Conservation (phyloP, 768 basidiomycete genomes). For the Russula sp. region DNA sequence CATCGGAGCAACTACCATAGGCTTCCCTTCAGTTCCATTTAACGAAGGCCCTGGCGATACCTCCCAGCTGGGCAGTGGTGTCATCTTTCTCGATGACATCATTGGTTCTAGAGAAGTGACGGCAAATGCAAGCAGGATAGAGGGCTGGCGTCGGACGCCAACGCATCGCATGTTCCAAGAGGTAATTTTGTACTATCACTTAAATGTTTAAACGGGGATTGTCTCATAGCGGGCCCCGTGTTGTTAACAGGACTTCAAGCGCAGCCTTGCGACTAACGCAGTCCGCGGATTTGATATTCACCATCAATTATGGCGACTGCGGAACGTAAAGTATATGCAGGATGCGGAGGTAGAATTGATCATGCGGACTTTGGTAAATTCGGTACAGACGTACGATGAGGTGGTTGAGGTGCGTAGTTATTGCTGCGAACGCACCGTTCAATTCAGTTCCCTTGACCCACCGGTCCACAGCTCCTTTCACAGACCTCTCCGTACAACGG, state of each 20-base stretch:
- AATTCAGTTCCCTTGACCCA: slow-evolving; percentile 6
- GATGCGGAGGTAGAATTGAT: slow-evolving; percentile 76
- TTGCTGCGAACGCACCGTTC: slow-evolving; percentile 2
- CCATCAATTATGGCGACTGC: slow-evolving; percentile 82
- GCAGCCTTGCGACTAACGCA: slow-evolving; percentile 49
- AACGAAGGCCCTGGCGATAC: slow-evolving; percentile 42
- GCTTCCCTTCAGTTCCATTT: slow-evolving; percentile 60
- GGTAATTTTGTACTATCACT: slow-evolving; percentile 42
- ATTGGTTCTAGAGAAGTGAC: slow-evolving; percentile 65
- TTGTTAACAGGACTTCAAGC: slow-evolving; percentile 69
- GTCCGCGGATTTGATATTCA: slow-evolving; percentile 80
- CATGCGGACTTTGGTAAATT: slow-evolving; percentile 67
- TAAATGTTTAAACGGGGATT: not conserved
- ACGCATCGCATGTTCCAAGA: slow-evolving; percentile 69
- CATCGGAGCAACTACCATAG: slow-evolving; percentile 68
- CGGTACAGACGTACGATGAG: slow-evolving; percentile 79
- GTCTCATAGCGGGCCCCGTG: slow-evolving; percentile 7
- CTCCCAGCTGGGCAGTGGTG: slow-evolving; percentile 72
- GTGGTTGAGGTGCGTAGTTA: slow-evolving; percentile 73
- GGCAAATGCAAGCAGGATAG: slow-evolving; percentile 78
- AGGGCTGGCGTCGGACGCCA: slow-evolving; percentile 86
- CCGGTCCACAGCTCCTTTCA: slow-evolving; percentile 66
- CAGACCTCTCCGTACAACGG: slow-evolving; percentile 70
- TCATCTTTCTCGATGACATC: slow-evolving; percentile 72
- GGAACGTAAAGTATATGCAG: slow-evolving; percentile 65